phyloP scores from a whole-genome alignment of 768 basidiomycete genomes.

The Paxillus involutus region DNA sequence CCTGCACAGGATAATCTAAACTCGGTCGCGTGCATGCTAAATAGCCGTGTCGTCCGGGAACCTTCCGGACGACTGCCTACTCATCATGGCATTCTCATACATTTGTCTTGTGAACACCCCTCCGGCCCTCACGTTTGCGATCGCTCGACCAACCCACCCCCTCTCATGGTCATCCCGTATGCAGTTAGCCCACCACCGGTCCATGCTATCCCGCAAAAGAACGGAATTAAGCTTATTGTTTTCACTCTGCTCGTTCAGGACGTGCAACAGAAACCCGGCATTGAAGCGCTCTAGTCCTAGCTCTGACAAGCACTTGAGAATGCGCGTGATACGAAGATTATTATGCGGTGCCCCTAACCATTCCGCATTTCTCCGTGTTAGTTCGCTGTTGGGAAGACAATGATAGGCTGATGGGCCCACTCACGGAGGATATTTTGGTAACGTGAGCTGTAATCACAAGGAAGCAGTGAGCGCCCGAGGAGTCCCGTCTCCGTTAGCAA shows the following conservation, averaged over 20 bases:
- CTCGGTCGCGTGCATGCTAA: not conserved
- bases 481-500: constrained; percentile 60
- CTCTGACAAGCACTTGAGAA: constrained; percentile 74
- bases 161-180: constrained; percentile 61
- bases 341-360: constrained; percentile 68
- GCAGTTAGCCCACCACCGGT: constrained; percentile 78
- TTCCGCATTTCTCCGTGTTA: not conserved
- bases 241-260: constrained; percentile 71
- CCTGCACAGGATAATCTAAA: not conserved
- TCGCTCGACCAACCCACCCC: constrained; percentile 49
- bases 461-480: constrained; percentile 49
- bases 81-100: constrained; percentile 51
- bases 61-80: constrained; percentile 27
- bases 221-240: constrained; percentile 47
- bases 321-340: constrained; percentile 73
- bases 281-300: constrained; percentile 64
- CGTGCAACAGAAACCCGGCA: constrained; percentile 65
- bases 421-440: constrained; percentile 68
- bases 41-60: constrained; percentile 8
- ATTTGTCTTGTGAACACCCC: constrained; percentile 54
- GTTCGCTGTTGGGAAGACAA: not conserved
- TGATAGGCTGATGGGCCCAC: constrained; percentile 24
- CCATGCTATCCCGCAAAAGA: constrained; percentile 61
- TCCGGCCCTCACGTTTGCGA: constrained; percentile 48
- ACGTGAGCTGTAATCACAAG: constrained; percentile 49